Base-by-base conservation (phyloP, 164 flowering plant species). In the Aristolochia californica region DNA sequence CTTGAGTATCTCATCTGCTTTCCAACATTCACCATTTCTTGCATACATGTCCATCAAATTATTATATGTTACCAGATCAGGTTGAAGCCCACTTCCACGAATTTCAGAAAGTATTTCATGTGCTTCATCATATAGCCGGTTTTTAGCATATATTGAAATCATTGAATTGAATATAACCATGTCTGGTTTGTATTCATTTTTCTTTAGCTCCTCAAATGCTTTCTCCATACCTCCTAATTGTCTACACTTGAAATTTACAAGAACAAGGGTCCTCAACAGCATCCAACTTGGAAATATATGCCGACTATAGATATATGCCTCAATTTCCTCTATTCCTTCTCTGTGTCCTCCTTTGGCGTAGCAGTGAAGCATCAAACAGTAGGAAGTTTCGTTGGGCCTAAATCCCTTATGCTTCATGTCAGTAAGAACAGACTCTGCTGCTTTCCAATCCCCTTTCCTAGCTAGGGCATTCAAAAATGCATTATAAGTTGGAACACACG, bases 11-110 rank as follows among this genome's bases (percentile, higher is more conserved):
- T 88, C 85, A 66, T 83, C 90, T 14, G 95, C 95, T 75, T 80
- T 86, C 95, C 95, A 83, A 67, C 87, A 84, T 16, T 86, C 84
- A 30, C 95, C 96, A 4, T 70, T 68, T 62, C 88, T 72, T 8
- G 91, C 96, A 74, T 91, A 75, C 98, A 91, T 79, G 74, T 91
- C 95, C 87, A 91, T 88, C 78, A 91, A 71, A 74, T 81, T 81
- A 58, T 91, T 91, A 73, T 81, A 84, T 18, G 96, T 85, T 44
- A 88, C 76, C 28, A 91, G 78, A 75, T 86, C 86, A 0, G 98
- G 95, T 56, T 77, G 75, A 72, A 88, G 60, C n/a, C 88, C 96
- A 45, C 57, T 74, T 34, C 79, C 75, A 1, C 63, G 75, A 28
- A 88, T 91, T 70, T 74, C 61, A 14, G 69, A 65, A 51, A 85